Base-by-base conservation (phyloP, 495 filamentous ascomycete species). In the Neurospora sp. region DNA sequence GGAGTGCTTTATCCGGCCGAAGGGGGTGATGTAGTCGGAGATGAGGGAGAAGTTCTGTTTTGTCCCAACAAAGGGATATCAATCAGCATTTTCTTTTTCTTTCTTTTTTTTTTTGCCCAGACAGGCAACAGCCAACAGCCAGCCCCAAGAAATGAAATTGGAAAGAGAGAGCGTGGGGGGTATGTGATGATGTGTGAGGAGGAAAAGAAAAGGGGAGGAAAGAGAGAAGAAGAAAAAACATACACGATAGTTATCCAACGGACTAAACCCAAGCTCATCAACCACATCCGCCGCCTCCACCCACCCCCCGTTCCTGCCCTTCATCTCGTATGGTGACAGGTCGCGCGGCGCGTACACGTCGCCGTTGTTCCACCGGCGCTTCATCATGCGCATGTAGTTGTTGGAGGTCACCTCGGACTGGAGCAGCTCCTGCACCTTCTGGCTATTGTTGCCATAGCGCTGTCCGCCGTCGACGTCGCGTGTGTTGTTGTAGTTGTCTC, bases 331-430 rank as follows among this genome's bases (percentile, higher is more conserved):
- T 9, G 88, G 83, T 72, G 87, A 90, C 70, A 99, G 82, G 85
- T 99, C 96, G 80, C 94, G 92, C 48, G 96, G 96, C 48, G 94
- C 87, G 81, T 98, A 98, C 68, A 96, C 85, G 80, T 97, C 94
- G 78, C 96, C 96, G 10, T 82, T 74, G 75, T 82, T 83, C 88
- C 90, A 98, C 20, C 87, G 84, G 69, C 93, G 83, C 38, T 80
- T 74, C 77, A 87, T 82, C 75, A 84, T 81, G 59, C 79, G 77
- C 73, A 82, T 8, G 81, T 80, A 84, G 69, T 76, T 76, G 22
- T 82, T 78, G 72, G 70, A 73, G 68, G 59, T 72, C 9, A 40
- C 37, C 16, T 38, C 6, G 3, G 14, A n/a, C 12, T 39, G 53
- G 22, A 65, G 70, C 68, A 78, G 35, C 71, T 80, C 77, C 61